phyloP scores from a whole-genome alignment of 805 yeast species.

The Yarrowia hollandica region DNA sequence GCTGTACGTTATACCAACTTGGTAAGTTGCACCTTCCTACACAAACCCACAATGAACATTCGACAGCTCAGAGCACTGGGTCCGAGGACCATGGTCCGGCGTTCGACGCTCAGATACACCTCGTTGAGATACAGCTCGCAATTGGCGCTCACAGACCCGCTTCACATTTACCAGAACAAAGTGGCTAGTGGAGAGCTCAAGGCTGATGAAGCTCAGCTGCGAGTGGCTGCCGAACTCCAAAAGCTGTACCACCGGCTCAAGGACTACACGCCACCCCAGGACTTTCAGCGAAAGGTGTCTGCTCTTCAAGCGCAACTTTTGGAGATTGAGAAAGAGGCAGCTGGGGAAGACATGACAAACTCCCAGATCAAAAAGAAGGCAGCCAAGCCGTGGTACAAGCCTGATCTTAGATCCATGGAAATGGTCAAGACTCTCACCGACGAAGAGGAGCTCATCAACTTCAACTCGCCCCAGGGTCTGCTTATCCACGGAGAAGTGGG shows the following conservation, averaged over 20 bases:
- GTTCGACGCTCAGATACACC: background rate
- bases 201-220: constrained; percentile 59
- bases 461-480: constrained; percentile 65
- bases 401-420: constrained; percentile 39
- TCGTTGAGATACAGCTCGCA: constrained; percentile 29
- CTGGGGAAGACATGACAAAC: constrained; percentile 22
- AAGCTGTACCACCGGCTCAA: constrained; percentile 57
- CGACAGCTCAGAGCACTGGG: background rate
- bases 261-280: constrained; percentile 59
- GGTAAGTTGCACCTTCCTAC: no score
- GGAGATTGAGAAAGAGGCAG: constrained; percentile 33
- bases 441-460: constrained; percentile 57
- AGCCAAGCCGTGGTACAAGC: constrained; percentile 32
- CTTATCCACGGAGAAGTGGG: constrained; percentile 54
- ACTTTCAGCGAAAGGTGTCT: constrained; percentile 49
- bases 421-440: constrained; percentile 55
- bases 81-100: background rate
- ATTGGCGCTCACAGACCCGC: constrained; percentile 62
- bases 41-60: background rate
- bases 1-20: no score
- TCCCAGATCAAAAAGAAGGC: constrained; percentile 15
- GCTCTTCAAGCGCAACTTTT: constrained; percentile 42
- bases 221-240: constrained; percentile 63
- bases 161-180: constrained; percentile 54
- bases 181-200: constrained; percentile 53